phyloP scores from a whole-genome alignment of 345 rosid species.

The Eucalyptus guilfoylei region DNA sequence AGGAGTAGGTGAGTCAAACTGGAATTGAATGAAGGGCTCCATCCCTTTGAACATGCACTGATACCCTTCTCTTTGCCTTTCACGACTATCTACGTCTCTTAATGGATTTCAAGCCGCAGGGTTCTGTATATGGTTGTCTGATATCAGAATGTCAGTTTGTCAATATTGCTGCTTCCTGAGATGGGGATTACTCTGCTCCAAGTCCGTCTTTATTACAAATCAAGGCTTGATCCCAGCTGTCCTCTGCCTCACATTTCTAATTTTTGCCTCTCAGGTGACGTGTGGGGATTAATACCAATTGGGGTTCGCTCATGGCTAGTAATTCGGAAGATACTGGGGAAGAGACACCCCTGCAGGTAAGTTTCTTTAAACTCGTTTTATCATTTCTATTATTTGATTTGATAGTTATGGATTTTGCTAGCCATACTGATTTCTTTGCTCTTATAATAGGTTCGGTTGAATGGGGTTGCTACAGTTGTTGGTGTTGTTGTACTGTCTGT shows the following conservation, averaged over 20 bases:
- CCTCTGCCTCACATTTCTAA: background rate
- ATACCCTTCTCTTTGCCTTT: background rate
- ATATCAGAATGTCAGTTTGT: background rate
- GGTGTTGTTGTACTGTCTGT: constrained; percentile 88
- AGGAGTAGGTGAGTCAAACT: background rate
- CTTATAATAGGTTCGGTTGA: constrained; percentile 65
- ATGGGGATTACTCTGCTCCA: background rate
- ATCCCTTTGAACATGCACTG: background rate
- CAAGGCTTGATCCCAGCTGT: background rate
- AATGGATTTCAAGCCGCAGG: background rate
- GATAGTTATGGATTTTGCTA: background rate
- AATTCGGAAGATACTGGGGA: constrained; percentile 95
- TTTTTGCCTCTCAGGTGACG: constrained; percentile 49
- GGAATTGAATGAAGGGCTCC: background rate
- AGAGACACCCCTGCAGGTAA: constrained; percentile 98
- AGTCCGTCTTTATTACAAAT: background rate
- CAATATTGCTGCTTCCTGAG: background rate
- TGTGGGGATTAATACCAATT: constrained; percentile 92
- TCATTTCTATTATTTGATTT: background rate
- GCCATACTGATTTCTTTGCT: background rate
- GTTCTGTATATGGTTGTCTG: background rate
- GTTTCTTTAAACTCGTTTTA: background rate
- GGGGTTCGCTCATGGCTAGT: constrained; percentile 97
- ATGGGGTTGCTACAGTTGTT: constrained; percentile 88
- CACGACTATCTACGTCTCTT: background rate